Percentiles rank a stretch among this genome's conserved stretches.
Conservation (phyloP, 495 filamentous ascomycete genomes). For the Tuber aestivum region DNA sequence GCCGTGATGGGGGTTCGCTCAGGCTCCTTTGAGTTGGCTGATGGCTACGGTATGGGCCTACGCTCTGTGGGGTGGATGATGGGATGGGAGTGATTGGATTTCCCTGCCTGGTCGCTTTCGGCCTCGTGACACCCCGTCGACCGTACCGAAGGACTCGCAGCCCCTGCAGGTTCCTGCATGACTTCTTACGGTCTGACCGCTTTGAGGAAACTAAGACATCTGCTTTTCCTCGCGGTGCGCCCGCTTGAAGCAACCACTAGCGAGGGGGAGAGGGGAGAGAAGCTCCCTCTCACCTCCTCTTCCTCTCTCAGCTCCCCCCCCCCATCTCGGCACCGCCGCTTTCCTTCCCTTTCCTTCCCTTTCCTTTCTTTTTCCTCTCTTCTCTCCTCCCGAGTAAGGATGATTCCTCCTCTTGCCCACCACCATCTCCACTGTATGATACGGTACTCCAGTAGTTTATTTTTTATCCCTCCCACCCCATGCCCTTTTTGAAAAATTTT, state of each 20-base stretch:
- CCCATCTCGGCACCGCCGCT: conserved; percentile 24
- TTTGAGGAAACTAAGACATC: conserved; percentile 39
- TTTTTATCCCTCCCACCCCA: conserved; percentile 14
- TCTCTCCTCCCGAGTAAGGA: not conserved
- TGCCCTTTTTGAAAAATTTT: conserved; percentile 30
- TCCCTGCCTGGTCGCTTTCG: conserved; percentile 19
- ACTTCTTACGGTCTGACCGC: conserved; percentile 38
- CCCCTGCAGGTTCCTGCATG: conserved; percentile 41
- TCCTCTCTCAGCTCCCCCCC: conserved; percentile 23
- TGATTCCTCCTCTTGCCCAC: not conserved
- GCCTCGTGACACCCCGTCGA: conserved; percentile 31
- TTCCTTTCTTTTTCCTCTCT: not conserved
- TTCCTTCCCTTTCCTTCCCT: not conserved
- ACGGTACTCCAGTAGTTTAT: not conserved
- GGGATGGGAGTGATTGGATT: conserved; percentile 4
- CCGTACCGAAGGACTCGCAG: conserved; percentile 27
- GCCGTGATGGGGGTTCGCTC: conserved; percentile 15
- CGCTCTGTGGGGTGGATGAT: conserved; percentile 13
- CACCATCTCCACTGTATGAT: not conserved
- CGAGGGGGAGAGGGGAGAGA: conserved; percentile 22
- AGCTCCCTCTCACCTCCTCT: not conserved
- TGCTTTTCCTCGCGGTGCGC: conserved; percentile 19
- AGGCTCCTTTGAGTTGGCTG: conserved; percentile 19
- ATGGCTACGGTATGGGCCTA: conserved; percentile 7
- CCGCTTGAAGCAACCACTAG: conserved; percentile 38